A percentile compares a stretch with the other conserved stretches of the same genome.
phyloP scores from a whole-genome alignment of 2,329 filamentous ascomycete genomes.

The Cordyceps pruinosa region DNA sequence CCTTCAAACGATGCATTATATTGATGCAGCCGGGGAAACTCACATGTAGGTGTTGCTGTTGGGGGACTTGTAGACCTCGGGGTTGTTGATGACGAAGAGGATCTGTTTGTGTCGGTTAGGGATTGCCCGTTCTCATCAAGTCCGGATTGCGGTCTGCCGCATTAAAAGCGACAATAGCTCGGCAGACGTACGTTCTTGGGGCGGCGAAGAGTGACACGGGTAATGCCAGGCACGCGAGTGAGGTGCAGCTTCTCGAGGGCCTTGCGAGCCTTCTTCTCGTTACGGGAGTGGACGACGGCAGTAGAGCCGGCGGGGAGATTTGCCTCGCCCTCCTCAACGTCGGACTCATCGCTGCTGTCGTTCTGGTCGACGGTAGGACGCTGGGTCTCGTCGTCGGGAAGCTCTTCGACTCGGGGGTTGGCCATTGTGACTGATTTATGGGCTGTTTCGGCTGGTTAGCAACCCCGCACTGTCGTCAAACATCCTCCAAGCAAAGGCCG shows the following conservation, averaged over 20 bases:
- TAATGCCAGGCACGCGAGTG: slow-evolving; percentile 94
- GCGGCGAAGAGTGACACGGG: slow-evolving; percentile 91
- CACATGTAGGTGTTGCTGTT: slow-evolving; percentile 99
- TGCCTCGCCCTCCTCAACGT: slow-evolving; percentile 73
- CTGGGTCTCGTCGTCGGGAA: slow-evolving; percentile 83
- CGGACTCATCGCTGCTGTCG: slow-evolving; percentile 67
- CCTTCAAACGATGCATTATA: neutral
- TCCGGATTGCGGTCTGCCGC: neutral
- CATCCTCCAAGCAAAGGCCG: neutral
- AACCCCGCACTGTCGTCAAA: neutral
- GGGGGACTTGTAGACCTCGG: slow-evolving; percentile 98
- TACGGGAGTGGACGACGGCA: slow-evolving; percentile 92
- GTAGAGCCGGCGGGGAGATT: slow-evolving; percentile 75
- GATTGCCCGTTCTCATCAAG: neutral
- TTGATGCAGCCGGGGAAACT: slow-evolving; percentile 33
- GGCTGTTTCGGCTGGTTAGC: slow-evolving; percentile 14
- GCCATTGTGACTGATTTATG: slow-evolving; percentile 63
- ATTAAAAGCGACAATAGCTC: neutral
- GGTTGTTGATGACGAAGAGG: slow-evolving; percentile 99
- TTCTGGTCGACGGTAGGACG: slow-evolving; percentile 73
- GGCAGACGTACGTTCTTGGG: slow-evolving; percentile 87
- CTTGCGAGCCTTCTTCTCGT: slow-evolving; percentile 99
- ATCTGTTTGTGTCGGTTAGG: slow-evolving; percentile 52
- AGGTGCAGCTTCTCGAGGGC: slow-evolving; percentile 97
- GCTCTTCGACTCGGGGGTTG: slow-evolving; percentile 95